These are phyloP conservation scores for Stygiomarasmius scandens DNA, from an alignment of 1,284 basidiomycete species.

Conservation along the genomic window DNA sequence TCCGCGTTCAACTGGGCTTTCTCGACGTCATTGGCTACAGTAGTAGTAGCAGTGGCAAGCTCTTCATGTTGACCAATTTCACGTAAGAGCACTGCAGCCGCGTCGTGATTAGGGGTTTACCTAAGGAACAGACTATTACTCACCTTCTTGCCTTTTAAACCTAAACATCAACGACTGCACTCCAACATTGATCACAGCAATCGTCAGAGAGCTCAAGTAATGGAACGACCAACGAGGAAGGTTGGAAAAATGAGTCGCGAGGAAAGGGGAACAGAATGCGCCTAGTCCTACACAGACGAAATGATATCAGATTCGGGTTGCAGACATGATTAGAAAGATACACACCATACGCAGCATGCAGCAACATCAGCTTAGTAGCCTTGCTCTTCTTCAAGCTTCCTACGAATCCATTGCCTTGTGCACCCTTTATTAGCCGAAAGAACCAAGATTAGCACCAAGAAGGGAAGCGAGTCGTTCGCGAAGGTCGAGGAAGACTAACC, in stretches of 20 bases:
- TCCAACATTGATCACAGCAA: constrained; percentile 53
- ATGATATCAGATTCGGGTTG: background rate
- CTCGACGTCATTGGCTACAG: constrained; percentile 3
- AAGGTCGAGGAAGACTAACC: constrained; percentile 28
- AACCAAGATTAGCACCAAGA: constrained; percentile 5
- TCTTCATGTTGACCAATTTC: constrained; percentile 35
- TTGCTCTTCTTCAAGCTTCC: constrained; percentile 45
- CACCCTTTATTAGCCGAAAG: constrained; percentile 33
- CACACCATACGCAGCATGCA: constrained; percentile 56
- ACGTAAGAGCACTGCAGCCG: constrained; percentile 22
- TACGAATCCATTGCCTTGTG: constrained; percentile 61
- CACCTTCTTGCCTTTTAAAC: constrained; percentile 59
- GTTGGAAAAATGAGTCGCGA: constrained; percentile 64
- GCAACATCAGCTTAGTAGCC: constrained; percentile 52
- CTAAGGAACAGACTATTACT: constrained; percentile 2
- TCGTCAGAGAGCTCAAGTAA: constrained; percentile 60
- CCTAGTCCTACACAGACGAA: constrained; percentile 51
- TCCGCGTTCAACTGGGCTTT: too few species aligned
- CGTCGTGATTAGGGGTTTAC: background rate
- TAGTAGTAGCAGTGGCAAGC: constrained; percentile 5
- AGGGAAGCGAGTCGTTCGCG: background rate
- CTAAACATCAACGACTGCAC: constrained; percentile 53
- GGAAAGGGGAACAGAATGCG: constrained; percentile 60
- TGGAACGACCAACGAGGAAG: constrained; percentile 61
- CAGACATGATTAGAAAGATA: constrained; percentile 3